phyloP scores from a whole-genome alignment of 106 monocot species.

The Posidonia australis region DNA sequence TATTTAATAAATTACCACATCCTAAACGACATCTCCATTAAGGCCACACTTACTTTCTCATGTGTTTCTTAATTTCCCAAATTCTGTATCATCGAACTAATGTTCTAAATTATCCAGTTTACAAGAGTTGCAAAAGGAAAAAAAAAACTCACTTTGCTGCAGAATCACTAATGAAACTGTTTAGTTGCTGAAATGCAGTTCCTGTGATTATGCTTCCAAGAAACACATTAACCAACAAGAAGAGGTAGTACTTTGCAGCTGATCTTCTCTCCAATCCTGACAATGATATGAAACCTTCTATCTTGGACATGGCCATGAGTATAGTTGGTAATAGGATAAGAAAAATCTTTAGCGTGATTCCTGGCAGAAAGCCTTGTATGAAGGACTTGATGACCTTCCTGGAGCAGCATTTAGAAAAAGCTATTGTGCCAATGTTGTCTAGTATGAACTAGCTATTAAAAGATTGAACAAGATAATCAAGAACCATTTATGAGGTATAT shows the following conservation, averaged over 20 bases:
- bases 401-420: constrained; percentile 1
- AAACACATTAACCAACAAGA: constrained; percentile 80
- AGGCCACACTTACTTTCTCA: too few species aligned
- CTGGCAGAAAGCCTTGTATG: constrained; percentile 89
- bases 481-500: not conserved
- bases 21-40: too few species aligned
- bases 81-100: too few species aligned
- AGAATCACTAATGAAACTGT: constrained; percentile 61
- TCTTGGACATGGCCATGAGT: constrained; percentile 86
- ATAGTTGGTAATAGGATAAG: constrained; percentile 72
- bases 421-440: not conserved
- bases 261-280: constrained; percentile 76
- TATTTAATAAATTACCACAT: too few species aligned
- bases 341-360: constrained; percentile 78
- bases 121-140: not conserved
- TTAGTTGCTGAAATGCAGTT: constrained; percentile 83
- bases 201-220: constrained; percentile 83
- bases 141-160: constrained; percentile 54
- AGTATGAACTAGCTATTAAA: not conserved
- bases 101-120: too few species aligned
- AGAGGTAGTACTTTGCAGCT: constrained; percentile 78
- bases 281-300: constrained; percentile 64
- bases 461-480: not conserved
- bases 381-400: constrained; percentile 63
- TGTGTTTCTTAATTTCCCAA: too few species aligned